Conservation (phyloP, 306 rosid species). For the Citrullus colocynthis region DNA sequence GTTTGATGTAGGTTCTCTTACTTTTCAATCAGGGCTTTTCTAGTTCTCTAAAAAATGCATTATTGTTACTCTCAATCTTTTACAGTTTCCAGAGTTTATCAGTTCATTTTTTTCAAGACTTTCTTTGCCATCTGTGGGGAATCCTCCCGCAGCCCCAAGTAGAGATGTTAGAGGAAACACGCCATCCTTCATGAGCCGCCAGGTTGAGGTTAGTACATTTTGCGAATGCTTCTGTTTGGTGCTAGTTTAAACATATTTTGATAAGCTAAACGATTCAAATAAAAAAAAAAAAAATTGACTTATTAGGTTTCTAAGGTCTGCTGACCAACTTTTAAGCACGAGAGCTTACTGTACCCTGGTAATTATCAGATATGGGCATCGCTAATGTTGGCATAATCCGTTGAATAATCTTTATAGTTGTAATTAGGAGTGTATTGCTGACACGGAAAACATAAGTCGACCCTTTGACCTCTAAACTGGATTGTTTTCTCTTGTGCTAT, state of each 20-base stretch:
- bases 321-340: not conserved
- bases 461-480: not conserved
- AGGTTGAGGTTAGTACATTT: conserved; percentile 53
- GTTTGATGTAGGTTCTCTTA: not conserved
- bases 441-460: not conserved
- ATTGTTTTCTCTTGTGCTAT: not conserved
- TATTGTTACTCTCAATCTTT: conserved; percentile 7
- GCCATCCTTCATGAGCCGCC: conserved; percentile 52
- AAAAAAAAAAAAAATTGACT: not conserved
- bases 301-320: not conserved
- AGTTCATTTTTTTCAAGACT: conserved; percentile 55
- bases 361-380: not conserved
- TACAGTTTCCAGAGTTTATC: conserved; percentile 68
- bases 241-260: not conserved
- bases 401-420: not conserved
- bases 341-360: not conserved
- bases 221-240: conserved; percentile 1
- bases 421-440: not conserved
- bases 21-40: not conserved
- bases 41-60: conserved; percentile 10
- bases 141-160: conserved; percentile 43
- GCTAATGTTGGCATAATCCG: not conserved
- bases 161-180: conserved; percentile 40
- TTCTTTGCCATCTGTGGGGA: conserved; percentile 62
- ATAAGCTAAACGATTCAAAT: not conserved